A percentile compares a stretch with the other conserved stretches of the same genome.
Evolutionary conservation across 108 stramenopile species (phyloP).

Genomic region (Hondaea fermentalgiana): DNA sequence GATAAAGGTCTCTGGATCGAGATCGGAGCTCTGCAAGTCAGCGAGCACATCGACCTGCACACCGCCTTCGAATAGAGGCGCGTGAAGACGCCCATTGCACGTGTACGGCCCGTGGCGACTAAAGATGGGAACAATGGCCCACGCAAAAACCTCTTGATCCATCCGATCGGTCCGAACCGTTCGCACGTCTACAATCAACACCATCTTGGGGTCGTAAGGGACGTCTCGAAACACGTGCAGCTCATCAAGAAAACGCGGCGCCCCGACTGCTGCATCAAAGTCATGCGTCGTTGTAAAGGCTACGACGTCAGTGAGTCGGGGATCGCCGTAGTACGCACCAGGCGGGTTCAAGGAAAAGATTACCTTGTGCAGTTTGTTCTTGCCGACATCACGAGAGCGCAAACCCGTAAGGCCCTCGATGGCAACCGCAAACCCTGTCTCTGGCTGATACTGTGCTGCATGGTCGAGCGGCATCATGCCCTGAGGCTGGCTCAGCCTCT

Average conservation of each 20-base stretch:
- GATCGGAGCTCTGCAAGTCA: not conserved
- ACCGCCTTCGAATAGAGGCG: not conserved
- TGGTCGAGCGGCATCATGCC: not conserved
- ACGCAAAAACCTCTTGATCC: not conserved
- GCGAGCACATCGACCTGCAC: not conserved
- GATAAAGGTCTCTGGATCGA: not conserved
- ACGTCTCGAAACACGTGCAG: not conserved
- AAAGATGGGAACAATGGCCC: not conserved
- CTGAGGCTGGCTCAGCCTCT: not conserved
- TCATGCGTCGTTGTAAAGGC: not conserved
- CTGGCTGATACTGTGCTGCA: not conserved
- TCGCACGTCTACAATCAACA: not conserved
- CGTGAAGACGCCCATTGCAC: not conserved
- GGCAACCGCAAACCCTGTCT: not conserved
- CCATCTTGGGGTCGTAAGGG: not conserved
- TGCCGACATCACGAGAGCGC: not conserved
- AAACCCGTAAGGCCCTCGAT: not conserved
- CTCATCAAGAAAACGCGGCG: not conserved
- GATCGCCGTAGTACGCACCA: not conserved
- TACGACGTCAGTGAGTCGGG: not conserved
- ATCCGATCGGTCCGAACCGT: not conserved
- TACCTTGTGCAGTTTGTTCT: not conserved
- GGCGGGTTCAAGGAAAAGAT: not conserved
- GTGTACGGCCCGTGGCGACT: not conserved
- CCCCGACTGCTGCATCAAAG: not conserved